Base-by-base conservation (phyloP, 2,329 filamentous ascomycete genomes). In the Pseudogymnoascus sp. region DNA sequence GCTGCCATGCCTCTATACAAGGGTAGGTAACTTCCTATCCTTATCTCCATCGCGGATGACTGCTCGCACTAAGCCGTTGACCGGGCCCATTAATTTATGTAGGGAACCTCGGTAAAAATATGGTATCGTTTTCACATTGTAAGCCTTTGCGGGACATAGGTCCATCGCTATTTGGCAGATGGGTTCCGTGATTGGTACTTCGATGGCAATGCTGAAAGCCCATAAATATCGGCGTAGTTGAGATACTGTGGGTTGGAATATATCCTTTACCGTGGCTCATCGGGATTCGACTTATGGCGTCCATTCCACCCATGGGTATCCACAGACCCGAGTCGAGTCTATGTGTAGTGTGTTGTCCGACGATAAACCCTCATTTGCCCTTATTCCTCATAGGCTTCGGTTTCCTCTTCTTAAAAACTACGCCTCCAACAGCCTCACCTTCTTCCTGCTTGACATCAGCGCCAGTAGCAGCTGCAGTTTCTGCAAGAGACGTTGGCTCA, bases 331-430 rank as follows among this genome's bases (percentile, higher is more conserved):
- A 8, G 3, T 8, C 12, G n/a, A n/a, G n/a, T 7, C 2, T 18
- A 3, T 56, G 28, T 18, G n/a, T 34, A 34, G 31, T 12, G 34
- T 38, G 59, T 40, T 53, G 14, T 16, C 14, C 11, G 18, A 2
- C 12, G 18, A 38, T 40, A 11, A 56, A n/a, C 12, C 16, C 60
- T 62, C 60, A 50, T 10, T 23, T 44, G 4, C 70, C 87, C 72
- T 83, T 87, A 68, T 86, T 82, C 18, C 85, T 81, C 37, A 86
- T 79, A 60, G 81, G 83, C 78, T 86, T 89, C 12, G 85, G 79
- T 71, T 91, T 93, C 62, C 90, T 80, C 77, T 92, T 93, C 77
- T 93, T 93, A 76, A 93, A 95, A 2, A 91, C 78, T 1, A 91
- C 81, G 2, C 82, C 79, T 10, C 78, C 71, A 2, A 73, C 67